Conservation (phyloP, 2,329 filamentous ascomycete genomes). For the Aspergillus sp. region DNA sequence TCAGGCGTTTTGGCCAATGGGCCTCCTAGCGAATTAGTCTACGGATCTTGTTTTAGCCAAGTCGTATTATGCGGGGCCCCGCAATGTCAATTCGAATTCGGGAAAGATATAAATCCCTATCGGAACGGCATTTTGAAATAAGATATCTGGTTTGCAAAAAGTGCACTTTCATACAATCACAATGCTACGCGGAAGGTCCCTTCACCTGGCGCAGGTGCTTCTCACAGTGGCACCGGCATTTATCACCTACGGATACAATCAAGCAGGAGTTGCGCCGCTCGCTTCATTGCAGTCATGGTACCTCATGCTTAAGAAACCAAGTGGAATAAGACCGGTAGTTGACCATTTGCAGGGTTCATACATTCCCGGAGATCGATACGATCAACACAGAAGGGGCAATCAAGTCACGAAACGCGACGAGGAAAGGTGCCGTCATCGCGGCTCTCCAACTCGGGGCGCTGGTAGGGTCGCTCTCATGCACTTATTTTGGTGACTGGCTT, state of each 20-base stretch:
- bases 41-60: no score
- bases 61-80: no score
- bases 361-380: conserved; percentile 51
- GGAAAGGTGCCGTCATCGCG: conserved; percentile 21
- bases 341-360: conserved; percentile 24
- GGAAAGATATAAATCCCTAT: no score
- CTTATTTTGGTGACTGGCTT: conserved; percentile 38
- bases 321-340: no score
- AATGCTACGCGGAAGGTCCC: conserved; percentile 5
- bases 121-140: no score
- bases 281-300: conserved; percentile 16
- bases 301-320: no score
- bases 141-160: no score
- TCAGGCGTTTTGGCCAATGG: no score
- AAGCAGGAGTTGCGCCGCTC: conserved; percentile 17
- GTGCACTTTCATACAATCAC: background rate
- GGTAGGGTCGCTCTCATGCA: conserved; percentile 14
- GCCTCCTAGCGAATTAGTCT: no score
- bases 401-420: conserved; percentile 14
- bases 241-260: conserved; percentile 21
- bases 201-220: conserved; percentile 14
- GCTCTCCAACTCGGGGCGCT: conserved; percentile 16
- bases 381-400: conserved; percentile 20
- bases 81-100: no score
- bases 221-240: conserved; percentile 20